Evolutionary conservation across 2,329 filamentous ascomycete genomes (phyloP).

Genomic region (Sporothrix pseudoabietina): DNA sequence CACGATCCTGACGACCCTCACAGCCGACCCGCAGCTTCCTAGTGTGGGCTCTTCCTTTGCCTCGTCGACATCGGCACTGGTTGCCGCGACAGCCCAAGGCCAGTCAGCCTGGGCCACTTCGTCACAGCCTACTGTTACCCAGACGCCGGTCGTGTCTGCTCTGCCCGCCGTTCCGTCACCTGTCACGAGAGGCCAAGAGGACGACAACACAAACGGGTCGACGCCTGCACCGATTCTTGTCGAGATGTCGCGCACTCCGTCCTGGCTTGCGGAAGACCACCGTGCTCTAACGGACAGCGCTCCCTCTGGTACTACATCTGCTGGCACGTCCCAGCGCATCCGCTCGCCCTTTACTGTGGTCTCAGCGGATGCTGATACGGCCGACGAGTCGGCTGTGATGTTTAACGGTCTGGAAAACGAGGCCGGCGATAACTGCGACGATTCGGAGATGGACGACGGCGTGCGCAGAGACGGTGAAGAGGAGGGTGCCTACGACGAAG

Average conservation of each 20-base stretch:
- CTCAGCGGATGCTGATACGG: conserved; percentile 27
- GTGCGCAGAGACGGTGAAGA: conserved; percentile 46
- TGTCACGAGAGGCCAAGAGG: neutral
- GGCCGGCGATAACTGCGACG: conserved; percentile 53
- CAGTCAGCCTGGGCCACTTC: conserved; percentile 5
- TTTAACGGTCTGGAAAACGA: conserved; percentile 3
- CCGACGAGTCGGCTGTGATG: conserved; percentile 31
- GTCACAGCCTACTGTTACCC: conserved; percentile 26
- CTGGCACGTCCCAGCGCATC: conserved; percentile 30
- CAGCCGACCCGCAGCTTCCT: conserved; percentile 77
- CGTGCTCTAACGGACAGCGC: neutral
- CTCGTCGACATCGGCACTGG: conserved; percentile 60
- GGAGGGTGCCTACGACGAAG: conserved; percentile 51
- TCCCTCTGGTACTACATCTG: conserved; percentile 28
- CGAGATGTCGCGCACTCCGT: neutral
- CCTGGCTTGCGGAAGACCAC: neutral
- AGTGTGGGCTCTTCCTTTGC: conserved; percentile 82
- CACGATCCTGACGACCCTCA: conserved; percentile 75
- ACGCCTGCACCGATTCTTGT: conserved; percentile 11
- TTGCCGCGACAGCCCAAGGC: conserved; percentile 30
- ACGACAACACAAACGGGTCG: neutral
- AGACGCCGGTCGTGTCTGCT: conserved; percentile 14
- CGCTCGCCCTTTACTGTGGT: conserved; percentile 32
- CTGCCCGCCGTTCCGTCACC: conserved; percentile 27
- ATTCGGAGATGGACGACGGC: conserved; percentile 58